Conservation (phyloP, 2,329 filamentous ascomycete species). For the Podosphaera xanthii region DNA sequence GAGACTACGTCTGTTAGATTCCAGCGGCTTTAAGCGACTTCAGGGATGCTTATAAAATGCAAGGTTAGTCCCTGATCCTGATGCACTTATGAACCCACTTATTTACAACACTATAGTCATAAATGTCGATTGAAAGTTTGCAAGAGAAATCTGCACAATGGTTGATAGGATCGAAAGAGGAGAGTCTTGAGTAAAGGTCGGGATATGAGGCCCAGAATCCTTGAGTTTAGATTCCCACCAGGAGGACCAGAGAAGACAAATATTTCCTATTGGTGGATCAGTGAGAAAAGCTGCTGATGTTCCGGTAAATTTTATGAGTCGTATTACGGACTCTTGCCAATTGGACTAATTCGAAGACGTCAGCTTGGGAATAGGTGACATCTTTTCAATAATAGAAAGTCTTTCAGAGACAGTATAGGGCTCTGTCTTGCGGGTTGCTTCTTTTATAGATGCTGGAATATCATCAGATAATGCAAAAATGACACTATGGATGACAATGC, state of each 20-base stretch:
- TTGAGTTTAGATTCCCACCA: background rate
- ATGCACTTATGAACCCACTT: no score
- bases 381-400: background rate
- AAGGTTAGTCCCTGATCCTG: no score
- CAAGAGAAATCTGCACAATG: background rate
- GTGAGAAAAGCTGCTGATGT: background rate
- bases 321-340: background rate
- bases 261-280: background rate
- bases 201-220: background rate
- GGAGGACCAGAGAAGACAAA: background rate
- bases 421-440: background rate
- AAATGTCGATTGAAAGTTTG: background rate
- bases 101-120: background rate
- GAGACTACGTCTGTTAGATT: no score
- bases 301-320: background rate
- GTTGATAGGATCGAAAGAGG: background rate
- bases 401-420: background rate
- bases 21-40: no score
- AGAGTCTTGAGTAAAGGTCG: background rate
- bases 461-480: background rate
- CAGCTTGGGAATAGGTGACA: background rate
- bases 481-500: background rate
- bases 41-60: no score
- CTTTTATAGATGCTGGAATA: background rate
- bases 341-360: background rate